A percentile compares a stretch with the other conserved stretches of the same genome.
Evolutionary conservation across 352 stramenopile genomes (phyloP).

Genomic region (Thalassiosira livingstoniorum): DNA sequence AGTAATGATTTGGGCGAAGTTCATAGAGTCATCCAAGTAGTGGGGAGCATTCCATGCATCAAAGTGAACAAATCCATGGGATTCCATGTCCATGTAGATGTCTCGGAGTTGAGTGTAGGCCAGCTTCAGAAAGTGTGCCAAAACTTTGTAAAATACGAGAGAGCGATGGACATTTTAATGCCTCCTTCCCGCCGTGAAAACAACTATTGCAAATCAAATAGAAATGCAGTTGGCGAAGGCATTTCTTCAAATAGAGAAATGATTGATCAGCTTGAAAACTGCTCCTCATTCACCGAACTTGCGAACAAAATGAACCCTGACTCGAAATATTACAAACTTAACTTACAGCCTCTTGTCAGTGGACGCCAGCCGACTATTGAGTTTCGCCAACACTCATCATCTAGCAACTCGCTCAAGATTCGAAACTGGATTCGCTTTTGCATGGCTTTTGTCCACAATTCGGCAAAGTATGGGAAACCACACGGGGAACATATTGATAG

Average conservation of each 20-base stretch:
- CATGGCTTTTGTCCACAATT: conserved; percentile 56
- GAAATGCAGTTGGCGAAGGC: conserved; percentile 17
- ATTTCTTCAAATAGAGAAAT: conserved; percentile 18
- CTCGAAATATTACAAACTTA: conserved; percentile 70
- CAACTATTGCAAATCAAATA: conserved; percentile 63
- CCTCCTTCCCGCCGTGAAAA: conserved; percentile 61
- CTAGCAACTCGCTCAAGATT: conserved; percentile 56
- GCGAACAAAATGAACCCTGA: conserved; percentile 54
- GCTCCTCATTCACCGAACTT: conserved; percentile 30
- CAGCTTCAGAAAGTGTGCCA: conserved; percentile 70
- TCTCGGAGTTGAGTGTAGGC: conserved; percentile 10
- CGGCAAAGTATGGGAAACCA: conserved; percentile 29
- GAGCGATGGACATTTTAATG: conserved; percentile 65
- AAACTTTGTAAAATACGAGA: conserved; percentile 71
- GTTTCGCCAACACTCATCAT: conserved; percentile 73
- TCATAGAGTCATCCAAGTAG: conserved; percentile 29
- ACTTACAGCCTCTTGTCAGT: conserved; percentile 59
- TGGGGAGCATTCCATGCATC: conserved; percentile 25
- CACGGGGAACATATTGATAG: conserved; percentile 5
- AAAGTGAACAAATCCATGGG: conserved; percentile 68
- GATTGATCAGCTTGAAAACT: conserved; percentile 30
- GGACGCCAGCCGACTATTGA: conserved; percentile 66
- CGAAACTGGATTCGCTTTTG: conserved; percentile 71
- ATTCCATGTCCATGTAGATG: conserved; percentile 73
- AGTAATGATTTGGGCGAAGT: conserved; percentile 45